phyloP scores from a whole-genome alignment of 2,329 filamentous ascomycete genomes.

The Penicillium sp. region DNA sequence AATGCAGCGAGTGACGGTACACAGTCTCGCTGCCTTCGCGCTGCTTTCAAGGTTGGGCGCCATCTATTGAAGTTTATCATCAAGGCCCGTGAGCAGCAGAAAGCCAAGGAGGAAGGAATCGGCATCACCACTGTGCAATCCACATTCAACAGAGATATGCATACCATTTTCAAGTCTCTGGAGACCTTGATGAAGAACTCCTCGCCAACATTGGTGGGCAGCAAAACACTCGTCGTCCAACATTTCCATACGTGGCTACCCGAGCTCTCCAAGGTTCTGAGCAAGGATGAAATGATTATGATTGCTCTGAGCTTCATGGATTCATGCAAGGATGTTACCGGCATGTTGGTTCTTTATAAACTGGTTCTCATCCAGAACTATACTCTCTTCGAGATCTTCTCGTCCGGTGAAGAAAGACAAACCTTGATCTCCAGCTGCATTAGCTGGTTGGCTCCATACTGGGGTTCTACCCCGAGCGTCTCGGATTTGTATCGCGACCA shows the following conservation, averaged over 20 bases:
- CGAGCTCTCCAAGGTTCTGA: conserved; percentile 72
- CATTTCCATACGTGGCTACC: conserved; percentile 98
- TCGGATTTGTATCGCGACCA: conserved; percentile 89
- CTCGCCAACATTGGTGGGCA: conserved; percentile 82
- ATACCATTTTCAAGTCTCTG: conserved; percentile 82
- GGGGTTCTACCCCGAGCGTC: conserved; percentile 70
- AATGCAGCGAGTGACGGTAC: conserved; percentile 78
- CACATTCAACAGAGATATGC: conserved; percentile 77
- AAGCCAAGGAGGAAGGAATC: conserved; percentile 80
- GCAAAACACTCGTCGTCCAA: conserved; percentile 90
- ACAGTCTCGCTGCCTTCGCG: conserved; percentile 75
- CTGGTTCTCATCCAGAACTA: conserved; percentile 91
- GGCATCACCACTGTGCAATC: conserved; percentile 69
- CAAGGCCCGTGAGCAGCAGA: conserved; percentile 79
- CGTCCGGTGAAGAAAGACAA: conserved; percentile 68
- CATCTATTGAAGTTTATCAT: conserved; percentile 95
- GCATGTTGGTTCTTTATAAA: conserved; percentile 88
- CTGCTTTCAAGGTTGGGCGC: conserved; percentile 90
- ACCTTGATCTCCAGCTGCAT: conserved; percentile 76
- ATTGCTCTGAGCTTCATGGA: conserved; percentile 93
- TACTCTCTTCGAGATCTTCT: conserved; percentile 75
- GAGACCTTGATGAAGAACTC: conserved; percentile 85
- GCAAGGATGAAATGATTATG: conserved; percentile 79
- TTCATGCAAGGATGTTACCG: conserved; percentile 79
- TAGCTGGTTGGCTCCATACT: conserved; percentile 88